These are phyloP conservation scores for Kuraishia molischiana DNA, from an alignment of 805 yeast genomes.

Conservation along the genomic window DNA sequence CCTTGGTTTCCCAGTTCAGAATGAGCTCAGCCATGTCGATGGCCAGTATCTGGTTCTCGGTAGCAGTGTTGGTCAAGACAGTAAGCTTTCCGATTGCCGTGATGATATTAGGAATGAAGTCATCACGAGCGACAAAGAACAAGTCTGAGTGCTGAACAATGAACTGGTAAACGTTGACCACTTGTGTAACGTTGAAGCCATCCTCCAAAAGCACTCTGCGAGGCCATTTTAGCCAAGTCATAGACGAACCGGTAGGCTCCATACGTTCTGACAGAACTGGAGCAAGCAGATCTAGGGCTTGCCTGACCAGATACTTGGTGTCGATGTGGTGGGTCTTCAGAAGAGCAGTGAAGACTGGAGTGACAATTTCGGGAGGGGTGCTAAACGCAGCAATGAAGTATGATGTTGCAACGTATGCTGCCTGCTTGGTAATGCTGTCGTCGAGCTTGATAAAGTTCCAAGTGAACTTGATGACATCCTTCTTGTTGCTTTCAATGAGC, in stretches of 20 bases:
- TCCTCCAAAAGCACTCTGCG: slow-evolving; percentile 87
- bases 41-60: slow-evolving; percentile 78
- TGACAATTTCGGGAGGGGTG: slow-evolving; percentile 79
- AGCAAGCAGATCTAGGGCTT: slow-evolving; percentile 80
- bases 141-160: slow-evolving; percentile 78
- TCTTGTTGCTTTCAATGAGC: slow-evolving; percentile 49
- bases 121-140: slow-evolving; percentile 80
- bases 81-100: slow-evolving; percentile 89
- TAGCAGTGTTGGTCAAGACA: slow-evolving; percentile 62
- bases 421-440: slow-evolving; percentile 81
- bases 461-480: slow-evolving; percentile 84
- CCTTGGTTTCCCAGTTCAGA: slow-evolving; percentile 71
- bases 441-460: slow-evolving; percentile 91
- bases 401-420: slow-evolving; percentile 84
- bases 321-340: slow-evolving; percentile 80
- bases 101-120: slow-evolving; percentile 80
- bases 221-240: slow-evolving; percentile 89
- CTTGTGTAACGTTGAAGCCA: slow-evolving; percentile 79
- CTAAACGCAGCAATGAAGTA: slow-evolving; percentile 82
- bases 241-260: slow-evolving; percentile 38
- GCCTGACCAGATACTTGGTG: slow-evolving; percentile 72
- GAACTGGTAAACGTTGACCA: slow-evolving; percentile 79
- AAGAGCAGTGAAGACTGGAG: slow-evolving; percentile 87
- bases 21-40: slow-evolving; percentile 84
- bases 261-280: slow-evolving; percentile 73